These are phyloP conservation scores for Monosiga brevicollis DNA, from an alignment of 78 protist species.

Conservation along the genomic window DNA sequence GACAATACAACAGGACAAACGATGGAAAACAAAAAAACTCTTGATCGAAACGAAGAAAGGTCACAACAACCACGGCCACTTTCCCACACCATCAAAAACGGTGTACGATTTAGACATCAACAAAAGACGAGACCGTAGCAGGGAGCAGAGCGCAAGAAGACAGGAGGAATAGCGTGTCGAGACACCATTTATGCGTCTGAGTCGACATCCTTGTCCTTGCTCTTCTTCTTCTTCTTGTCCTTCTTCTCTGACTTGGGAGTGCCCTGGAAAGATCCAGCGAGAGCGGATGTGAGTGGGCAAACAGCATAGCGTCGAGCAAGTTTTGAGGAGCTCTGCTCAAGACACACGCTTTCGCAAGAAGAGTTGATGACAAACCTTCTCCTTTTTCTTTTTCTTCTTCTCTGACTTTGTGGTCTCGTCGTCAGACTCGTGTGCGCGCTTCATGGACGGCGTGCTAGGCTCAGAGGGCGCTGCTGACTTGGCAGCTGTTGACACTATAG, in stretches of 20 bases:
- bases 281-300: background rate
- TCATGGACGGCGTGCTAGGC: too few species aligned
- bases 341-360: background rate
- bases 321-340: background rate
- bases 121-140: too few species aligned
- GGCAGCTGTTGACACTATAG: background rate
- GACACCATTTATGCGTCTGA: background rate
- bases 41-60: too few species aligned
- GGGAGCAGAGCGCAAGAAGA: too few species aligned
- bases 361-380: background rate
- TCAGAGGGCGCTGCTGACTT: conserved; percentile 14
- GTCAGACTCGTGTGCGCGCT: conserved; percentile 26
- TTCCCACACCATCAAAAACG: too few species aligned
- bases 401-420: conserved; percentile 14
- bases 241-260: conserved; percentile 23
- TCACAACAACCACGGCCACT: too few species aligned
- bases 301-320: background rate
- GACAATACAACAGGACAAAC: too few species aligned
- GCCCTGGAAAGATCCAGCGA: background rate
- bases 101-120: too few species aligned
- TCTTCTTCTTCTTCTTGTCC: conserved; percentile 29
- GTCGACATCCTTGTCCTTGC: conserved; percentile 24
- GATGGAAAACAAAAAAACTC: too few species aligned
- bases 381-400: conserved; percentile 31
- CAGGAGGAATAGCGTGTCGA: too few species aligned